Base-by-base conservation (phyloP, 805 yeast species). In the Candida corydali region DNA sequence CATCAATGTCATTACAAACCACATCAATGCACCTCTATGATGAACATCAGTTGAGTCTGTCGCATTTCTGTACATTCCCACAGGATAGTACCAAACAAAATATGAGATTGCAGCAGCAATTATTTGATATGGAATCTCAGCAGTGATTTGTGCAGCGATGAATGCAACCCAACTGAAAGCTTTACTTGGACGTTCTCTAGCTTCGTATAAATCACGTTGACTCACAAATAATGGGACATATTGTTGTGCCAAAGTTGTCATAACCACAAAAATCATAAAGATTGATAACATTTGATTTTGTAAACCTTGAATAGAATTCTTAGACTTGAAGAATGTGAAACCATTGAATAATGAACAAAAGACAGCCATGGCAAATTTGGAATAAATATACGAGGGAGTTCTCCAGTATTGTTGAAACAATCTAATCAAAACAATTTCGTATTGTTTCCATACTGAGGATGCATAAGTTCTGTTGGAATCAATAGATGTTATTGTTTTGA, bases 241-340 rank as follows among this genome's bases (percentile, higher is more conserved):
- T 55, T 82, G 88, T 45, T 79, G 76, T 34, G 78, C 52, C 47
- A 79, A 50, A 17, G 83, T 78, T 45, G 70, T 70, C 60, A 78
- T 69, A 34, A 73, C 63, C 47, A 76, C 69, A 27, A 76, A 54
- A 50, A 78, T 73, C 86, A 83, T 80, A 64, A 85, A 85, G 29
- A 82, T 53, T 2, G 88, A 69, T 49, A 82, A 76, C 87, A 84
- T 79, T 64, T 82, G 86, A 57, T 53, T 86, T 80, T 77, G 61
- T 38, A 55, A 44, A n/a, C 61, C 62, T 38, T 53, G 55, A 37
- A 57, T 27, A 11, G 50, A 40, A 33, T 34, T 43, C 10, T 53
- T 74, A 28, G 80, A 73, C 47, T 80, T 70, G 63, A 70, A 80
- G 24, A 17, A 26, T 14, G 34, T 25, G 15, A 36, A 36, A 7